A percentile compares a stretch with the other conserved stretches of the same genome.
Conservation (phyloP, 768 basidiomycete species). For the Lactarius vividus region DNA sequence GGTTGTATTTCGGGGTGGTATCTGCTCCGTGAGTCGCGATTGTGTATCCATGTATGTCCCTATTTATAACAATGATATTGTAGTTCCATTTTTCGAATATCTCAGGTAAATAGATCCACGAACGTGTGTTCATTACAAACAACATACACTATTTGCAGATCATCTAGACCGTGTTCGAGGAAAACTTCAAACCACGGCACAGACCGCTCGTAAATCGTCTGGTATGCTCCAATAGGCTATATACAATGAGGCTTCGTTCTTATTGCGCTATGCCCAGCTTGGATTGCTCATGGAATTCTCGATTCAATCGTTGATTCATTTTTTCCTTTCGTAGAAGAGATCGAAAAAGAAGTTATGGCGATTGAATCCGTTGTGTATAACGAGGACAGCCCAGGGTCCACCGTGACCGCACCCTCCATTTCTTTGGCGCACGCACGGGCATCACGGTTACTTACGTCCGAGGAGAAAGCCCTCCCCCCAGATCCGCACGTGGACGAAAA, state of each 20-base stretch:
- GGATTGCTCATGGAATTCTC: conserved; percentile 90
- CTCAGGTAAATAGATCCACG: conserved; percentile 42
- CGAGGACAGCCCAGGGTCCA: conserved; percentile 19
- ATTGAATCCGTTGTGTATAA: conserved; percentile 67
- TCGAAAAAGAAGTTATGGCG: conserved; percentile 49
- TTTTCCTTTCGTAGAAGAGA: conserved; percentile 77
- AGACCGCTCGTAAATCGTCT: conserved; percentile 65
- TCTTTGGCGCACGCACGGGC: background rate
- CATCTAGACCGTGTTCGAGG: conserved; percentile 76
- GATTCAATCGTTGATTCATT: conserved; percentile 95
- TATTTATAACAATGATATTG: conserved; percentile 1
- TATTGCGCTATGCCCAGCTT: conserved; percentile 49
- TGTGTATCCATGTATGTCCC: background rate
- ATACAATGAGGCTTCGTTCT: background rate
- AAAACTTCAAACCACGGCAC: conserved; percentile 61
- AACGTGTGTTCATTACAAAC: conserved; percentile 15
- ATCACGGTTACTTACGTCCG: background rate
- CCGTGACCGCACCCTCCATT: conserved; percentile 3
- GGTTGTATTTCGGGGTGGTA: conserved; percentile 84
- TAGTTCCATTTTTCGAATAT: conserved; percentile 92
- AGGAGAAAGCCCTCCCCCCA: background rate
- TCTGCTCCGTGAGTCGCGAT: conserved; percentile 58
- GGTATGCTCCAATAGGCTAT: conserved; percentile 44
- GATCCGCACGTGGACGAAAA: conserved; percentile 15
- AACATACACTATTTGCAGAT: conserved; percentile 39